Evolutionary conservation across 306 rosid species (phyloP).

Genomic region (Cucurbita pepo): DNA sequence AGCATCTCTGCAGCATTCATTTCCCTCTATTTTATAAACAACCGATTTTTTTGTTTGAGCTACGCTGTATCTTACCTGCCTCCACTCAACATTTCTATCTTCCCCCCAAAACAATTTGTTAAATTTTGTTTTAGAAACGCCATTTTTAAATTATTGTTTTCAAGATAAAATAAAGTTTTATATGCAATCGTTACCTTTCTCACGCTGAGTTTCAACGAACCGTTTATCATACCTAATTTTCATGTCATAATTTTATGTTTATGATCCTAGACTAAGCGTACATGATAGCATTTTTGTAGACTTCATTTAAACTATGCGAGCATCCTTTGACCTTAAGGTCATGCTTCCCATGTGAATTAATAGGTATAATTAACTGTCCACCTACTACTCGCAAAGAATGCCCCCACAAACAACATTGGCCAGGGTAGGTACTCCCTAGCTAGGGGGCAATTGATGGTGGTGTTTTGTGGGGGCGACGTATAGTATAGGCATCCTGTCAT

Average conservation of each 20-base stretch:
- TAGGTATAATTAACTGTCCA: not conserved
- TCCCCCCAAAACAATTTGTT: not conserved
- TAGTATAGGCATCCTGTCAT: too few species aligned
- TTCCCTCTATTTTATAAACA: too few species aligned
- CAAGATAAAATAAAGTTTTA: too few species aligned
- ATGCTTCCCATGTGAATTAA: not conserved
- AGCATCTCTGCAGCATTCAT: not conserved
- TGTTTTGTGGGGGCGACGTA: not conserved
- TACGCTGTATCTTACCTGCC: not conserved
- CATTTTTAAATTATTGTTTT: not conserved
- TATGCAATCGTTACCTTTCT: too few species aligned
- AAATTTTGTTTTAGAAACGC: not conserved
- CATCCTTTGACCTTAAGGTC: not conserved
- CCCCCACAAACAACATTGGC: too few species aligned
- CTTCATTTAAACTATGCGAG: too few species aligned
- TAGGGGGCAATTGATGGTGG: not conserved
- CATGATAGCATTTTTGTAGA: too few species aligned
- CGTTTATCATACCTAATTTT: too few species aligned
- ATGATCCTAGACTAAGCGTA: too few species aligned
- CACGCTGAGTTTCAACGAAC: too few species aligned
- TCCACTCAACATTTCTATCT: not conserved
- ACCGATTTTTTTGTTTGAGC: not conserved
- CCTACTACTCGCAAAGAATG: not conserved
- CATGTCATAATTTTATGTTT: too few species aligned
- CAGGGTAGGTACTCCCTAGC: not conserved